Percentiles rank a stretch among this genome's conserved stretches.
phyloP scores from a whole-genome alignment of 495 filamentous ascomycete genomes.

The Trichoderma gamsii region DNA sequence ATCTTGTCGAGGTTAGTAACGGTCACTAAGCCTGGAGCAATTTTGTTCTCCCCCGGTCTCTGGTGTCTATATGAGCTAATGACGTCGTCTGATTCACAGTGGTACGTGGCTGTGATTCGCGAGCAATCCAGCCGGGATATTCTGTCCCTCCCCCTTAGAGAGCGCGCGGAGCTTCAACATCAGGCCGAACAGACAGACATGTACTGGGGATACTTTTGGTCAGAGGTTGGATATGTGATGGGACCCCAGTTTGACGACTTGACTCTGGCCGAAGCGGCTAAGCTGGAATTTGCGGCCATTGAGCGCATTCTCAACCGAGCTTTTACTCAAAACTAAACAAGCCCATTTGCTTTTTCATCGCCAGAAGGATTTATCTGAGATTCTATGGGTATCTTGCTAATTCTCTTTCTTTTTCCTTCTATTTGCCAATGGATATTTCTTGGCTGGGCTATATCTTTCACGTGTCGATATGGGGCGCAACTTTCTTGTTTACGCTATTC shows the following conservation, averaged over 20 bases:
- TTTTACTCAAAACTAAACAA: background rate
- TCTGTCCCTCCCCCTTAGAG: constrained; percentile 20
- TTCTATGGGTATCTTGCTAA: too few species aligned
- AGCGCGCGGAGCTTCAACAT: constrained; percentile 31
- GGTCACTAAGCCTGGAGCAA: background rate
- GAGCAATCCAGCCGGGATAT: constrained; percentile 34
- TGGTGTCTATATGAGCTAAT: background rate
- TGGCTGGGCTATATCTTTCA: too few species aligned
- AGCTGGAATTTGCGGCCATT: constrained; percentile 35
- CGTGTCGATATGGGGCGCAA: too few species aligned
- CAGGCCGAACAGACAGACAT: constrained; percentile 24
- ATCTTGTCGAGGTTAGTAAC: constrained; percentile 42
- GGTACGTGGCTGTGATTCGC: constrained; percentile 47
- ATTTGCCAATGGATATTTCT: too few species aligned
- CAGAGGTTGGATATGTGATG: constrained; percentile 16
- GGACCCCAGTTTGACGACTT: constrained; percentile 28
- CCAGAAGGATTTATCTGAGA: too few species aligned
- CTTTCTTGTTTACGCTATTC: too few species aligned
- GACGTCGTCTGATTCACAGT: constrained; percentile 27
- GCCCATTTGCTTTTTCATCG: too few species aligned
- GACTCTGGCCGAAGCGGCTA: constrained; percentile 30
- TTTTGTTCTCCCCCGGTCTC: constrained; percentile 21
- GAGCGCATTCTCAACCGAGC: constrained; percentile 33
- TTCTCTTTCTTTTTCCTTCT: too few species aligned
- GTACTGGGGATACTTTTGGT: constrained; percentile 43